Base-by-base conservation (phyloP, 768 basidiomycete species). In the Hydnum rufescens region DNA sequence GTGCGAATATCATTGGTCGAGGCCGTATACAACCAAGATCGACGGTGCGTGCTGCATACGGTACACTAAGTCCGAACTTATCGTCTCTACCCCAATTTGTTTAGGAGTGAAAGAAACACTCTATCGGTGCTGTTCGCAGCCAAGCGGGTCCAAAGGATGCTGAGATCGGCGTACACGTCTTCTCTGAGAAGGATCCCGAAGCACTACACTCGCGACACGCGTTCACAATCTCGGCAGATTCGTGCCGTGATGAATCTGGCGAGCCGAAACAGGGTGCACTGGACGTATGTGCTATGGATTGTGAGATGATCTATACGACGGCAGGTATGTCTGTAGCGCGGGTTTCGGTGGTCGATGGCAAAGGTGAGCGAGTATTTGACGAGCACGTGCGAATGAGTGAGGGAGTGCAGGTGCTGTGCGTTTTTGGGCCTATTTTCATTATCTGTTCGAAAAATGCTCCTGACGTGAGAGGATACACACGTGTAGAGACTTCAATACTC, bases 231-330 rank as follows among this genome's bases (percentile, higher is more conserved):
- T 54, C 31, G 5, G 22, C 19, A 32, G 5, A 18, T 30, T 18
- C 26, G 29, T 3, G 32, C 53, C 6, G 18, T 32, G 23, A 25
- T 23, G 3, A 26, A 26, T 5, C 19, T 22, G 34, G n/a, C n/a
- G n/a, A n/a, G n/a, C n/a, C n/a, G n/a, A 39, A 22, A 39, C 29
- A 36, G 54, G 49, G 4, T 23, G 49, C n/a, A 3, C 68, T 50
- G 63, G 67, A 2, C 68, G 73, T 1, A 66, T 87, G 80, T 3
- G 87, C 87, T 0, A 69, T 97, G 49, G 95, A 99, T 63, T 97
- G 95, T 61, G 95, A 99, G 65, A 89, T 97, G 85, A 72, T 96
- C 5, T 89, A 92, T 66, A 84, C 88, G 0, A 96, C 92, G 0
- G 85, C 83, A 3, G 95, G 95, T 0, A 77, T 88, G 73, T 78